phyloP scores from a whole-genome alignment of 345 rosid genomes.

The sweet orange (Citrus sinensis) region DNA sequence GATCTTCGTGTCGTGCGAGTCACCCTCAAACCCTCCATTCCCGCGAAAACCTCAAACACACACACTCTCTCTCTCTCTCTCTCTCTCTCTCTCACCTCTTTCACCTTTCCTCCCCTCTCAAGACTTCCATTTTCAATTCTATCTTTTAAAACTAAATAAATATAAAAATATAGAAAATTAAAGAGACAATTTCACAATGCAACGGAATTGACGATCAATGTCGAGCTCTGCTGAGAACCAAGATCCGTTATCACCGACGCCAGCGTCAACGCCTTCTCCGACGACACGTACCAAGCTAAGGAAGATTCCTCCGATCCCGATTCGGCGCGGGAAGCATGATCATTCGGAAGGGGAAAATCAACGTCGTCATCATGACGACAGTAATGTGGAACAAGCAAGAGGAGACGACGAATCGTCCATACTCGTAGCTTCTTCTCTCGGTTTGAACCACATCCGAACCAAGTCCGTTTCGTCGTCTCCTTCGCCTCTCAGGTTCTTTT shows the following conservation, averaged over 20 bases:
- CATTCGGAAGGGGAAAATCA: background rate
- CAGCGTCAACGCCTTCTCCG: slow-evolving; percentile 18
- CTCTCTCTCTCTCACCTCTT: slow-evolving; percentile 11
- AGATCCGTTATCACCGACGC: slow-evolving; percentile 12
- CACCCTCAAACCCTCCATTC: slow-evolving; percentile 33
- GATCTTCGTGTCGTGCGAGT: slow-evolving; percentile 9
- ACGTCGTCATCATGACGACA: background rate
- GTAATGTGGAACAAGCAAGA: background rate
- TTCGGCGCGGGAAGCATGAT: slow-evolving; percentile 27
- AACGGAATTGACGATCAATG: slow-evolving; percentile 14
- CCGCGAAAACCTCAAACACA: slow-evolving; percentile 60
- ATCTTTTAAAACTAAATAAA: background rate
- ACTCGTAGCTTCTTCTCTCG: slow-evolving; percentile 56
- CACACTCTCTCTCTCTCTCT: background rate
- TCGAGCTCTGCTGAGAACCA: slow-evolving; percentile 25
- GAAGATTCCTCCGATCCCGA: slow-evolving; percentile 62
- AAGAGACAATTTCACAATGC: background rate
- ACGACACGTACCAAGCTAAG: slow-evolving; percentile 42
- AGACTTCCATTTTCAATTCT: slow-evolving; percentile 1
- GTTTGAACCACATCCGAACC: slow-evolving; percentile 76
- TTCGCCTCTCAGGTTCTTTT: slow-evolving; percentile 59
- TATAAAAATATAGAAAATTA: too few species aligned
- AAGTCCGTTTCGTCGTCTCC: slow-evolving; percentile 46
- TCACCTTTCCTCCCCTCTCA: slow-evolving; percentile 1
- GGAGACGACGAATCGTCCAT: slow-evolving; percentile 30